Base-by-base conservation (phyloP, 1,284 basidiomycete genomes). In the Ceratobasidium sp. region DNA sequence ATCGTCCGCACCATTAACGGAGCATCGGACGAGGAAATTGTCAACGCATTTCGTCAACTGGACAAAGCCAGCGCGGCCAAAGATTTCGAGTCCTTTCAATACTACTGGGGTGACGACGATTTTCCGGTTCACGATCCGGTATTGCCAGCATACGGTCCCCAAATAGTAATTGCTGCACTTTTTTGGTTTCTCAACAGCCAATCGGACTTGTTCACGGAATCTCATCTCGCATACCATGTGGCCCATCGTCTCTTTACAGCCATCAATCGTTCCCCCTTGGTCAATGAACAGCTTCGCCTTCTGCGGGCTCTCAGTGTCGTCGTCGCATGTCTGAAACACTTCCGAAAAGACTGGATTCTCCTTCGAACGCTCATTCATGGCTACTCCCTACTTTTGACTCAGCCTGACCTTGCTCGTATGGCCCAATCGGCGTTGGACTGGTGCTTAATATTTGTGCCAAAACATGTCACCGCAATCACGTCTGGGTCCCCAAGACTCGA, bases 201-300 rank as follows among this genome's bases (percentile, higher is more conserved):
- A n/a, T 59, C 67, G 27, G 29, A 36, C 22, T 45, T 69, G 27
- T 63, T 73, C 14, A 50, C 41, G n/a, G 75, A 65, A 41, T 56
- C 83, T 91, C 73, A 82, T 31, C 87, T 89, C 63, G 89, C 90
- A 1, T 96, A 95, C 81, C 92, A 95, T 77, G 87, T 94, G 53
- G 81, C 95, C 24, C 90, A 93, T 73, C 88, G 90, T 69, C 84
- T 97, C 9, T 90, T 97, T 77, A 86, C 90, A 7, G 85, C 86
- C 50, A 84, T 96, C 33, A 87, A 93, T 75, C 82, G 84, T 1
- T 89, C 90, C 0, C 90, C 90, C n/a, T 86, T 98, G 53, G 87
- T 97, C 77, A 94, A 95, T 80, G 95, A 98, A 80, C 95, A 98
- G 81, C 82, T 91, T 56, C 90, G 96, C 6, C 84, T 93, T 36